These are phyloP conservation scores for Fusarium sp. DNA, from an alignment of 2,329 filamentous ascomycete genomes.

Conservation along the genomic window DNA sequence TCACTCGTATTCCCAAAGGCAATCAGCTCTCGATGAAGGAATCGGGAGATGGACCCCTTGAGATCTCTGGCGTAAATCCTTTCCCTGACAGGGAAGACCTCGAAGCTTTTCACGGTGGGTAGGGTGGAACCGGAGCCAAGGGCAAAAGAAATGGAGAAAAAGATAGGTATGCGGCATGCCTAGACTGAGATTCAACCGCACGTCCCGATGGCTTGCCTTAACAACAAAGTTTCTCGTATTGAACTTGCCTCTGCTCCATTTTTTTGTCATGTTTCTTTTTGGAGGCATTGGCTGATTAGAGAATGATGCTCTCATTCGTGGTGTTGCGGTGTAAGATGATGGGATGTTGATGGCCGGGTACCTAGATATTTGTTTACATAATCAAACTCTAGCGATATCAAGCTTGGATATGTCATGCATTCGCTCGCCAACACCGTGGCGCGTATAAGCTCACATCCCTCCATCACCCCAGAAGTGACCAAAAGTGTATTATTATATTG, in stretches of 20 bases:
- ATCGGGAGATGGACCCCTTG: slow-evolving; percentile 24
- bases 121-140: slow-evolving; percentile 9
- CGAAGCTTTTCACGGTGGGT: slow-evolving; percentile 28
- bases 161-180: background rate
- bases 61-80: slow-evolving; percentile 40
- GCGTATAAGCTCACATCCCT: slow-evolving; percentile 11
- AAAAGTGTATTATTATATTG: slow-evolving; percentile 12
- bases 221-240: slow-evolving; percentile 22
- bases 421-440: slow-evolving; percentile 13
- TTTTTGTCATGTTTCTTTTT: slow-evolving; percentile 23
- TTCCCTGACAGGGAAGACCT: slow-evolving; percentile 34
- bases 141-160: slow-evolving; percentile 30
- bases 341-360: slow-evolving; percentile 11
- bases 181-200: slow-evolving; percentile 1
- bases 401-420: slow-evolving; percentile 25
- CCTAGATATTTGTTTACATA: background rate
- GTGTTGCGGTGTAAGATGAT: slow-evolving; percentile 13
- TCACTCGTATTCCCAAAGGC: slow-evolving; percentile 10
- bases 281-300: slow-evolving; percentile 16
- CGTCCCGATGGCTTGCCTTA: slow-evolving; percentile 22
- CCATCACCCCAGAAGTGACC: background rate
- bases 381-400: slow-evolving; percentile 1
- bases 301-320: slow-evolving; percentile 6
- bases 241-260: slow-evolving; percentile 6
- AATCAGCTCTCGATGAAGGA: slow-evolving; percentile 25